These are phyloP conservation scores for Nakaseomyces kungkrabaensis DNA, from an alignment of 1,139 yeast genomes.

Conservation along the genomic window DNA sequence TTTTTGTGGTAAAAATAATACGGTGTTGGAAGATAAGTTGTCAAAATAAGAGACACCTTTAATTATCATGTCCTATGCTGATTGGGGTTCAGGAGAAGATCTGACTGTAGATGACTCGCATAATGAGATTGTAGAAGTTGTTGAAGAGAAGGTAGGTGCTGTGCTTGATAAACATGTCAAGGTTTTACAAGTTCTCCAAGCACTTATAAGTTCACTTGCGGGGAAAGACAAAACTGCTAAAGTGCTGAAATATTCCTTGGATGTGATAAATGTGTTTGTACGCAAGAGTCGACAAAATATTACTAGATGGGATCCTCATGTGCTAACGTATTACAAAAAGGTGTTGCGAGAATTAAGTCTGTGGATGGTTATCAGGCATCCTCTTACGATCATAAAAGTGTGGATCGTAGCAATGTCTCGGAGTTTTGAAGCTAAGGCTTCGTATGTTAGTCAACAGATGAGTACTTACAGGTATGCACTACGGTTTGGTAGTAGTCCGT, in stretches of 20 bases:
- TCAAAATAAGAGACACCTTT: too few species aligned
- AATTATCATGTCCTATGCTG: background rate
- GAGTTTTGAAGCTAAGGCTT: slow-evolving; percentile 31
- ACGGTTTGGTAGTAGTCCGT: slow-evolving; percentile 66
- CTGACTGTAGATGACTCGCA: background rate
- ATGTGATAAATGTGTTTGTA: slow-evolving; percentile 44
- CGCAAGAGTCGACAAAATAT: slow-evolving; percentile 31
- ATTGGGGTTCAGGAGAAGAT: background rate
- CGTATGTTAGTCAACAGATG: slow-evolving; percentile 42
- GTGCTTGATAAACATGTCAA: background rate
- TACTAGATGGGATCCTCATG: slow-evolving; percentile 11
- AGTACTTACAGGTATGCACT: slow-evolving; percentile 57
- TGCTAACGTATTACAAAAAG: slow-evolving; percentile 18
- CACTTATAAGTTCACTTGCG: slow-evolving; percentile 30
- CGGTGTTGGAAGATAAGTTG: background rate
- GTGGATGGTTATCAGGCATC: slow-evolving; percentile 17
- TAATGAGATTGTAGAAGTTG: background rate
- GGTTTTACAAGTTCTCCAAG: background rate
- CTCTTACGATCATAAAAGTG: slow-evolving; percentile 13
- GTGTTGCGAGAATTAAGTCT: slow-evolving; percentile 21
- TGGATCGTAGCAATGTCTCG: slow-evolving; percentile 10
- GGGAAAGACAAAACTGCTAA: slow-evolving; percentile 70
- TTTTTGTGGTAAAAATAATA: too few species aligned
- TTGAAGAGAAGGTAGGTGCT: background rate
- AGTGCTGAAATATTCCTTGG: slow-evolving; percentile 47